phyloP scores from a whole-genome alignment of 495 filamentous ascomycete species.

The Xylaria acuta region DNA sequence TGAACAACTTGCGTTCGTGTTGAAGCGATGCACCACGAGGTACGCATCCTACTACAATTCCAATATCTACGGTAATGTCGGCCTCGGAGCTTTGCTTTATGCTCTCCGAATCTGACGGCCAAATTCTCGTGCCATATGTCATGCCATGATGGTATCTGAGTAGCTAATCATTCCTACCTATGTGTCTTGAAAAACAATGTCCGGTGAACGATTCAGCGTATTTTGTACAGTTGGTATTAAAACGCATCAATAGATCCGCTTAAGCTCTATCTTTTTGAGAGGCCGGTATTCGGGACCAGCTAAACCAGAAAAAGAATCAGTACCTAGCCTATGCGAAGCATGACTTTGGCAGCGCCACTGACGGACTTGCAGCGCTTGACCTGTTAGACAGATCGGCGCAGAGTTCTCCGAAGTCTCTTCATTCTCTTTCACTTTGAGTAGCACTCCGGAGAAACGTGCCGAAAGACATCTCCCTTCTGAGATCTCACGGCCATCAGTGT shows the following conservation, averaged over 20 bases:
- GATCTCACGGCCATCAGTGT: background rate
- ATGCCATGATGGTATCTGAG: constrained; percentile 3
- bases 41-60: background rate
- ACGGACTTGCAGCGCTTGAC: constrained; percentile 3
- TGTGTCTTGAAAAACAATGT: background rate
- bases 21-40: background rate
- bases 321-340: background rate
- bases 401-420: background rate
- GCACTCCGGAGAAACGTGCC: background rate
- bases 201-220: background rate
- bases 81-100: too few species aligned
- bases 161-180: background rate
- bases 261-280: constrained; percentile 2
- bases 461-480: background rate
- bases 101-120: background rate
- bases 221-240: background rate
- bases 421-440: background rate
- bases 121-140: background rate
- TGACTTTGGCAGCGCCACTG: background rate
- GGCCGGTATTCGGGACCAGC: background rate
- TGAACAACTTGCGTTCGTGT: background rate
- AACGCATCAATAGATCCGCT: background rate
- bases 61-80: background rate
- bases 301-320: constrained; percentile 8
- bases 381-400: constrained; percentile 7